These are phyloP conservation scores for Sedum album DNA, from an alignment of 164 flowering plant species.

Conservation along the genomic window DNA sequence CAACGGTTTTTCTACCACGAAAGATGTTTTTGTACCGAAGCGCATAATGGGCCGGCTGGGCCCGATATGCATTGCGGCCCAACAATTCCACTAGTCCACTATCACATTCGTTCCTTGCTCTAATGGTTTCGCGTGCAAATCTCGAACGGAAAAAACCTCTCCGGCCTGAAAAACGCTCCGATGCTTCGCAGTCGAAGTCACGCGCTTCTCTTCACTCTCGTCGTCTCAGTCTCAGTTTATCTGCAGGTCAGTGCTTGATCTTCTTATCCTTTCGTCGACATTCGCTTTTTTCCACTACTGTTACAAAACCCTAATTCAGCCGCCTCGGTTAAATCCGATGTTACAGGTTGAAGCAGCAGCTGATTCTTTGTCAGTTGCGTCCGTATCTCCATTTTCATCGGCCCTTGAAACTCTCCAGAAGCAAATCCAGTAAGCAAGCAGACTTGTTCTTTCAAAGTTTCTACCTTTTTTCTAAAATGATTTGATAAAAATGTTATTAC, in stretches of 20 bases:
- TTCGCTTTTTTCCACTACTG: background rate
- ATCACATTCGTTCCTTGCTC: too few relatives aligned
- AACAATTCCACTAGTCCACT: too few relatives aligned
- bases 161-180: background rate
- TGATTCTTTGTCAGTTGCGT: background rate
- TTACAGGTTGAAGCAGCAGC: conserved; percentile 2
- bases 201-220: background rate
- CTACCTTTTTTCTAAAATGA: too few relatives aligned
- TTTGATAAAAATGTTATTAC: background rate
- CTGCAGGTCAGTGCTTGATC: background rate
- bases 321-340: background rate
- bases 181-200: background rate
- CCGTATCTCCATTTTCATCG: conserved; percentile 3
- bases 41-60: too few relatives aligned
- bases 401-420: conserved; percentile 9
- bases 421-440: conserved; percentile 7
- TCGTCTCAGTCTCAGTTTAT: background rate
- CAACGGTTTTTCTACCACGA: too few relatives aligned
- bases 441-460: background rate
- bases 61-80: too few relatives aligned
- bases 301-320: background rate
- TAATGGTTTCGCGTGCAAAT: background rate
- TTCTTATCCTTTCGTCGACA: background rate
- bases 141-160: background rate
- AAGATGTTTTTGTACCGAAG: too few relatives aligned